Conservation (phyloP, 805 yeast genomes). For the Metschnikowia hibisci region DNA sequence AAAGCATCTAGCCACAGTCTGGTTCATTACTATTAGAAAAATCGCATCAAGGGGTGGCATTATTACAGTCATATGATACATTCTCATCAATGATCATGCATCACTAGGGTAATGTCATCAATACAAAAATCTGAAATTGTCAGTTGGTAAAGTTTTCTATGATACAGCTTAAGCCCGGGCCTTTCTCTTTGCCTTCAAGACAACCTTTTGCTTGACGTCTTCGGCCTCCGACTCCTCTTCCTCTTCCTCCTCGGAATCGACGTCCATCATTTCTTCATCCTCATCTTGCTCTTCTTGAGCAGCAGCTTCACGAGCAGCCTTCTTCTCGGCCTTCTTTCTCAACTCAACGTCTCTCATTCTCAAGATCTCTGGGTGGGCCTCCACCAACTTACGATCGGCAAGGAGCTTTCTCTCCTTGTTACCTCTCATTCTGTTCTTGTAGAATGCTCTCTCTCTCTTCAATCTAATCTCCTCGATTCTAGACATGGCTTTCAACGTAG, state of each 20-base stretch:
- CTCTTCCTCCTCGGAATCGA: slow-evolving; percentile 38
- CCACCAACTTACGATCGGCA: slow-evolving; percentile 84
- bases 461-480: slow-evolving; percentile 94
- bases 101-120: not conserved
- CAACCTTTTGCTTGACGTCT: slow-evolving; percentile 50
- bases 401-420: slow-evolving; percentile 84
- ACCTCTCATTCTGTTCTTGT: slow-evolving; percentile 98
- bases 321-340: slow-evolving; percentile 69
- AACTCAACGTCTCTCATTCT: slow-evolving; percentile 92
- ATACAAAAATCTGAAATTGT: not conserved
- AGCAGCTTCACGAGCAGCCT: slow-evolving; percentile 39
- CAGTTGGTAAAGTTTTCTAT: slow-evolving; percentile 1
- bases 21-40: not conserved
- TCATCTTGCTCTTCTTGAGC: slow-evolving; percentile 32
- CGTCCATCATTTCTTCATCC: slow-evolving; percentile 41
- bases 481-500: slow-evolving; percentile 91
- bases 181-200: slow-evolving; percentile 61
- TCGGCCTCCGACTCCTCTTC: slow-evolving; percentile 30
- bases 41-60: too few species aligned
- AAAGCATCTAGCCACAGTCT: too few species aligned
- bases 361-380: slow-evolving; percentile 81
- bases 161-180: slow-evolving; percentile 16
- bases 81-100: too few species aligned
- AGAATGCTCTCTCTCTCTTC: slow-evolving; percentile 97
- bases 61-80: too few species aligned